Evolutionary conservation across 2,329 filamentous ascomycete species (phyloP).

Genomic region (Cytospora piceicola): DNA sequence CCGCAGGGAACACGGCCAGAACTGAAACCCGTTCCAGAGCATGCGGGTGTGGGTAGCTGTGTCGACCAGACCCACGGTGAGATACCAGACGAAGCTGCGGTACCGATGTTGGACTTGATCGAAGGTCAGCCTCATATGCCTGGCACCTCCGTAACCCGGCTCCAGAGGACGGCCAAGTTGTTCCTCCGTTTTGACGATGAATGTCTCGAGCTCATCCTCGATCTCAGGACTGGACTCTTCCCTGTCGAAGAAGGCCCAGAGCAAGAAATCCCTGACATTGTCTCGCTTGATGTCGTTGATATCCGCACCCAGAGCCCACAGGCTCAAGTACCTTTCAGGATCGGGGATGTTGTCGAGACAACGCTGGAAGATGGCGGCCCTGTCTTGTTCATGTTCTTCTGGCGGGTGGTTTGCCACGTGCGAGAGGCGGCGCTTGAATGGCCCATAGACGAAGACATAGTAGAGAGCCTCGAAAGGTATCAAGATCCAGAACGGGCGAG

Average conservation of each 20-base stretch:
- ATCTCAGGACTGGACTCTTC: slow-evolving; percentile 36
- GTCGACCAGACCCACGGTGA: slow-evolving; percentile 59
- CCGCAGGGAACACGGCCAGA: slow-evolving; percentile 49
- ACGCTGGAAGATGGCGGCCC: slow-evolving; percentile 59
- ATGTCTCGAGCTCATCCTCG: slow-evolving; percentile 48
- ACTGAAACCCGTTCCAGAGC: slow-evolving; percentile 53
- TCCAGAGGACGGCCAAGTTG: slow-evolving; percentile 55
- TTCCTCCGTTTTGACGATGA: slow-evolving; percentile 57
- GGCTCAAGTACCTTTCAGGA: slow-evolving; percentile 58
- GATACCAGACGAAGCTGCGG: slow-evolving; percentile 67
- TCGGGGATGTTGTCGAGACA: slow-evolving; percentile 60
- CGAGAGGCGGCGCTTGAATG: slow-evolving; percentile 46
- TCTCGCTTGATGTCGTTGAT: slow-evolving; percentile 63
- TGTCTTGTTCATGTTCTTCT: slow-evolving; percentile 47
- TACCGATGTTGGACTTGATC: slow-evolving; percentile 65
- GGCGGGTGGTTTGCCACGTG: slow-evolving; percentile 47
- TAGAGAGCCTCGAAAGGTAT: slow-evolving; percentile 48
- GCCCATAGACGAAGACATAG: slow-evolving; percentile 47
- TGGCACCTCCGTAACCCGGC: slow-evolving; percentile 59
- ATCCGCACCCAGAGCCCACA: slow-evolving; percentile 69
- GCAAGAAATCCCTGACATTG: slow-evolving; percentile 68
- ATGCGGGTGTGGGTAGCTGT: slow-evolving; percentile 52
- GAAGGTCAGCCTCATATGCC: slow-evolving; percentile 65
- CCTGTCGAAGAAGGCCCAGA: slow-evolving; percentile 68
- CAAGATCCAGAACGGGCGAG: slow-evolving; percentile 36